These are phyloP conservation scores for Apophysomyces ossiformis DNA, from an alignment of 371 early-diverging fungal genomes.

Conservation along the genomic window DNA sequence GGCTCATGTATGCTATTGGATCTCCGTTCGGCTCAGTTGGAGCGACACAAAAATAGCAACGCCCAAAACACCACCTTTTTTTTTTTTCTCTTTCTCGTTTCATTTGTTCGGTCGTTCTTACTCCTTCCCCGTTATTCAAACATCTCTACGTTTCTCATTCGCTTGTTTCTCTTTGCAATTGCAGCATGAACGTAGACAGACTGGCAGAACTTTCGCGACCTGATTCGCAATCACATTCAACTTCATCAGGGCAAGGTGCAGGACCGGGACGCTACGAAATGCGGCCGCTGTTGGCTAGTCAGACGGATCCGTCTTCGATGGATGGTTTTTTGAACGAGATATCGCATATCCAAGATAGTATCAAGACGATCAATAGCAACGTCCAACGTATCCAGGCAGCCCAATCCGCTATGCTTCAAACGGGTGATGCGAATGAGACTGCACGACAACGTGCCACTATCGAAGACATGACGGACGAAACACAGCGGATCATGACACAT, in stretches of 20 bases:
- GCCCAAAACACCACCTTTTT: conserved; percentile 3
- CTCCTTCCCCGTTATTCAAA: background rate
- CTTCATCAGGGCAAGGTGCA: conserved; percentile 6
- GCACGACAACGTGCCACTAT: conserved; percentile 29
- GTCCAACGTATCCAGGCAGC: conserved; percentile 34
- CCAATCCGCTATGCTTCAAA: conserved; percentile 45
- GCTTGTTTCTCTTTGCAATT: background rate
- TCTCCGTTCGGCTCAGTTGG: conserved; percentile 7
- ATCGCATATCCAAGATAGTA: conserved; percentile 45
- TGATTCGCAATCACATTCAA: conserved; percentile 13
- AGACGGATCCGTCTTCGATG: conserved; percentile 31
- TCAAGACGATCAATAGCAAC: conserved; percentile 43
- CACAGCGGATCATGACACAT: conserved; percentile 43
- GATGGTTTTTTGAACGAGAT: conserved; percentile 47
- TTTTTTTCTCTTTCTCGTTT: background rate
- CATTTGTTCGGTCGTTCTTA: background rate
- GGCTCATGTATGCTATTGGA: background rate
- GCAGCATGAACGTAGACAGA: conserved; percentile 51
- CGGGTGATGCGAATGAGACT: conserved; percentile 44
- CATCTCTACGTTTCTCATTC: background rate
- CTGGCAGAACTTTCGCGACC: conserved; percentile 44
- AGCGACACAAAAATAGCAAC: conserved; percentile 6
- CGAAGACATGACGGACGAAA: conserved; percentile 36
- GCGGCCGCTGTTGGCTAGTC: conserved; percentile 47
- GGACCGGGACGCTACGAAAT: conserved; percentile 43